Conservation (phyloP, 768 basidiomycete species). For the Daedalea quercina region DNA sequence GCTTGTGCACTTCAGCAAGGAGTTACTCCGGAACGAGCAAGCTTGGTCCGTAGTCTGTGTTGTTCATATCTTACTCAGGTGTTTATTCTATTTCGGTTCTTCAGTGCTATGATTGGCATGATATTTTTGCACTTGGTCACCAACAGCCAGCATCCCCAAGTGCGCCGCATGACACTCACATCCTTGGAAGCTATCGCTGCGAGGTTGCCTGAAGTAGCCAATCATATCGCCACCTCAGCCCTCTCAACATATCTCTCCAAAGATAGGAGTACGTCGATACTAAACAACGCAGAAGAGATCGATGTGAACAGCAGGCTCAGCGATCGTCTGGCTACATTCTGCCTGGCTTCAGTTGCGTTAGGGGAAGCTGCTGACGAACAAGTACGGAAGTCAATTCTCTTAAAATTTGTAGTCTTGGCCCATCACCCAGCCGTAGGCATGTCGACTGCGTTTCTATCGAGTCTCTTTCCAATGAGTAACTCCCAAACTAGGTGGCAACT, state of each 20-base stretch:
- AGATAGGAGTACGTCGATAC: constrained; percentile 22
- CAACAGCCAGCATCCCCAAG: constrained; percentile 46
- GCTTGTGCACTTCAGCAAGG: constrained; percentile 37
- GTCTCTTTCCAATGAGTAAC: too few species aligned
- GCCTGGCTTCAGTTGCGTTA: constrained; percentile 46
- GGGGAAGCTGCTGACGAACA: constrained; percentile 33
- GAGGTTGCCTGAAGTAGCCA: constrained; percentile 41
- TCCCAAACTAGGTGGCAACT: constrained; percentile 32
- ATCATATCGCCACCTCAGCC: constrained; percentile 53
- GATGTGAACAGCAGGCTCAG: constrained; percentile 43
- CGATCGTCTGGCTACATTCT: constrained; percentile 41
- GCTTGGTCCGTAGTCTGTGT: constrained; percentile 41
- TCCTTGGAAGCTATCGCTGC: constrained; percentile 34
- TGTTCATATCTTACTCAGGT: not conserved
- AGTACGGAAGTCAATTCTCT: constrained; percentile 39
- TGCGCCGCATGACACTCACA: constrained; percentile 40
- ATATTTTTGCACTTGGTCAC: constrained; percentile 65
- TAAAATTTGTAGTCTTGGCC: constrained; percentile 55
- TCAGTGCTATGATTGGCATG: constrained; percentile 56
- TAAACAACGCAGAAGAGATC: constrained; percentile 30
- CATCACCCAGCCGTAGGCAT: constrained; percentile 57
- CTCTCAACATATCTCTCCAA: constrained; percentile 41
- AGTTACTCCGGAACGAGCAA: constrained; percentile 45
- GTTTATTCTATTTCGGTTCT: not conserved
- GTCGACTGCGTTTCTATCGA: constrained; percentile 33